Conservation (phyloP, 2,329 filamentous ascomycete species). For the Claviceps maximensis region DNA sequence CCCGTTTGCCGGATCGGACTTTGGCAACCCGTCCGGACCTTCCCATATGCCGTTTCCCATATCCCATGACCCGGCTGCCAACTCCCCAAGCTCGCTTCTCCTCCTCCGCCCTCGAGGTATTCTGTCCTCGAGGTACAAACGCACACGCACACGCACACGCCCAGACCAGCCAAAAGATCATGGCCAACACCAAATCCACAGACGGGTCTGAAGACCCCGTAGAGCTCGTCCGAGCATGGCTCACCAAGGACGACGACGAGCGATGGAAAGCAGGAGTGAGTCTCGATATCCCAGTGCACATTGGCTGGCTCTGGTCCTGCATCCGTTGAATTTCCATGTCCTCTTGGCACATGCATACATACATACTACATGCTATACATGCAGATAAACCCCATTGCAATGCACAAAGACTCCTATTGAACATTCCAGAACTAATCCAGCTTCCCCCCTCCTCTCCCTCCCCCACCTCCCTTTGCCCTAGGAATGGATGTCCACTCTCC, state of each 20-base stretch:
- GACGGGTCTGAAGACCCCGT: constrained; percentile 18
- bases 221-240: constrained; percentile 20
- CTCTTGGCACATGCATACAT: too few species aligned
- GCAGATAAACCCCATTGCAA: not conserved
- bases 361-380: too few species aligned
- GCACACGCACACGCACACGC: too few species aligned
- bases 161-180: not conserved
- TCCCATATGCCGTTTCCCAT: too few species aligned
- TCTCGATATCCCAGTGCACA: not conserved
- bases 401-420: not conserved
- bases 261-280: constrained; percentile 19
- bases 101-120: not conserved
- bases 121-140: not conserved
- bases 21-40: not conserved
- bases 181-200: constrained; percentile 8
- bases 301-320: too few species aligned
- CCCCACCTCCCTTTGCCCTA: constrained; percentile 11
- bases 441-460: not conserved
- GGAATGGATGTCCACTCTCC: constrained; percentile 32
- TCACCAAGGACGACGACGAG: constrained; percentile 15
- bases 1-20: not conserved
- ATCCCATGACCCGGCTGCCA: not conserved
- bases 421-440: not conserved
- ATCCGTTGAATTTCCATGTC: not conserved
- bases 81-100: not conserved